Percentiles rank a stretch among this genome's conserved stretches.
These are phyloP conservation scores for Chrysopogon serrulatus DNA, from an alignment of 176 grass and related monocot species.

Conservation along the genomic window DNA sequence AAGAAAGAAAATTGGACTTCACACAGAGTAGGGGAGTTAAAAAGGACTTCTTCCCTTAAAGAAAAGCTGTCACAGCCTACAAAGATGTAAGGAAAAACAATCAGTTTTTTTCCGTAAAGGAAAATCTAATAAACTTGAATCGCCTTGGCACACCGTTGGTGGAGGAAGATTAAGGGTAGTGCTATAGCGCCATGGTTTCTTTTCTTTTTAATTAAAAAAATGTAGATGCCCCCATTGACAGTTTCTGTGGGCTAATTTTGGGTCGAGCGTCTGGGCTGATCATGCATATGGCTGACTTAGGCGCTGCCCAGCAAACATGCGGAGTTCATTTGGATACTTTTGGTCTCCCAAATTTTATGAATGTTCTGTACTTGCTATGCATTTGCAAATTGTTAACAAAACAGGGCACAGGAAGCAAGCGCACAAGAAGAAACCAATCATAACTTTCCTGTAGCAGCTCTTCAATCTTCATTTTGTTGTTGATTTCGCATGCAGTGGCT, in stretches of 20 bases:
- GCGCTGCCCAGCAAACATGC: background rate
- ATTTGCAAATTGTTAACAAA: background rate
- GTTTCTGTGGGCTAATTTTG: background rate
- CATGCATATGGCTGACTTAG: background rate
- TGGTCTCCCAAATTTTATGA: background rate
- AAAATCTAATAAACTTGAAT: too few species aligned
- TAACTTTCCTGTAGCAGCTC: background rate
- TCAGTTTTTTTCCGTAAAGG: too few species aligned
- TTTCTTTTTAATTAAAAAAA: too few species aligned
- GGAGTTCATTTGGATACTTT: background rate
- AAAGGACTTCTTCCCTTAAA: too few species aligned
- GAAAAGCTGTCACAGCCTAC: too few species aligned
- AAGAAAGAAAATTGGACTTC: too few species aligned
- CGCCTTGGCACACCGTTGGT: too few species aligned
- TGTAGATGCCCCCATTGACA: background rate
- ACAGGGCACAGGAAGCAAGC: background rate
- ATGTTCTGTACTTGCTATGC: background rate
- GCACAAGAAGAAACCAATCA: background rate
- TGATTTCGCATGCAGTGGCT: constrained; percentile 37
- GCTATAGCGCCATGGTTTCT: too few species aligned
- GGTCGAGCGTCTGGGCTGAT: background rate
- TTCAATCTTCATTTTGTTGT: background rate
- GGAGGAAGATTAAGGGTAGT: too few species aligned
- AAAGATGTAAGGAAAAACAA: too few species aligned
- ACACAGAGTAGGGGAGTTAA: too few species aligned